Base-by-base conservation (phyloP, 179 eudicot species). In the Carnegiea gigantea region DNA sequence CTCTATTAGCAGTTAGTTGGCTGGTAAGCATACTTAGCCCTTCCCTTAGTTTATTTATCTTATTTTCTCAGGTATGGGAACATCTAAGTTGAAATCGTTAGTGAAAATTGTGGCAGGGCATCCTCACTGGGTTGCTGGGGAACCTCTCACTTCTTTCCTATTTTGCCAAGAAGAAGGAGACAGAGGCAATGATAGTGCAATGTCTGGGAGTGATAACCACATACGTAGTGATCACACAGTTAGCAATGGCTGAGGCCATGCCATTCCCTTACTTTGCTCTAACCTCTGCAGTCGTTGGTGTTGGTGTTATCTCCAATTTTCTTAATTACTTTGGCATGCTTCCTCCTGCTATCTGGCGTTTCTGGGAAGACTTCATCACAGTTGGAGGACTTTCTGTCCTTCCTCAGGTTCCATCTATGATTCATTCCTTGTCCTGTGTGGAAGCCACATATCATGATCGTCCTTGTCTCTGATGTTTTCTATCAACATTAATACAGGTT, bases 351-450 rank as follows among this genome's bases (percentile, higher is more conserved):
- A 76, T 96, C 78, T 96, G 98, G 98, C 84, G 84, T 62, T 73
- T 90, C 33, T 96, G 99, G 99, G 97, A 96, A 82, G 99, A 96
- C 87, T 96, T 94, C 79, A 88, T 90, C 83, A 96, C 97, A 33
- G 87, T 95, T 17, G 98, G 91, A 23, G 99, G 99, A 73, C 90
- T 96, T 83, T 90, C 98, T 75, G 91, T 89, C 64, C 98, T 96
- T 86, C 99, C 99, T 36, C 99, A 96, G 86, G 99, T 93, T 73
- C 78, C 33, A 28, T 26, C 44, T 44, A 46, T 73, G 48, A 75
- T 67, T 44, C 51, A 53, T 53, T 20, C 71, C 73, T 68, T 53
- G 6, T 43, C 23, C 6, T 76, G 33, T 9, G 44, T 67, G 44
- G 40, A 75, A 30, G 48, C 23, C 43, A 44, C 30, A 24, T 72